Evolutionary conservation across 495 filamentous ascomycete genomes (phyloP).

Genomic region (Neurospora intermedia): DNA sequence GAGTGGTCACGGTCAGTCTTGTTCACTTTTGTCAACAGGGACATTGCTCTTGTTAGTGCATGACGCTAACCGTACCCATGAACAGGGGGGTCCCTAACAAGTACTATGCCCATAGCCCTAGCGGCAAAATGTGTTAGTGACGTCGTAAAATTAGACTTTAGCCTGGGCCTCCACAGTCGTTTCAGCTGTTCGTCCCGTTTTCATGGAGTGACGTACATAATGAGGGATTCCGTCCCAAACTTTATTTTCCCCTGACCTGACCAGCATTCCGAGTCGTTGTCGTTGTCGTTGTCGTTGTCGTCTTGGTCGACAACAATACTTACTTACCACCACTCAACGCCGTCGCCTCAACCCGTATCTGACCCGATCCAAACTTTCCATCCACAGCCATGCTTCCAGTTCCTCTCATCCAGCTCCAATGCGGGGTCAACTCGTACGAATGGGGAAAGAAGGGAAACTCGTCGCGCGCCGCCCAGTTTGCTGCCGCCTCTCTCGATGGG

Average conservation of each 20-base stretch:
- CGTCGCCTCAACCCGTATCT: not conserved
- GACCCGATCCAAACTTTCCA: not conserved
- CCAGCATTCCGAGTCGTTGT: not conserved
- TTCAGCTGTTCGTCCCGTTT: not conserved
- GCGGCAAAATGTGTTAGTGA: not conserved
- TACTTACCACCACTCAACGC: not conserved
- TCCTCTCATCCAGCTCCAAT: conserved; percentile 83
- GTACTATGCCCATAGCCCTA: not conserved
- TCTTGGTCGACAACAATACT: too few species aligned
- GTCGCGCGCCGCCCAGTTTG: conserved; percentile 69
- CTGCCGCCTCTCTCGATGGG: conserved; percentile 56
- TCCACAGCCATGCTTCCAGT: conserved; percentile 34
- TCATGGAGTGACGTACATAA: not conserved
- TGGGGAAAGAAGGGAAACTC: conserved; percentile 89
- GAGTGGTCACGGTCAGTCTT: too few species aligned
- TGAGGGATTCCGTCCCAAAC: not conserved
- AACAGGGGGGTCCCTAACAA: not conserved
- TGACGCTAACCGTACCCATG: not conserved
- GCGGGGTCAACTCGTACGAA: conserved; percentile 96
- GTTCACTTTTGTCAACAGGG: not conserved
- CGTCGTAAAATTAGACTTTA: not conserved
- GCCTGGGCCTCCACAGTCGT: not conserved
- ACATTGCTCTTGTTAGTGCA: not conserved
- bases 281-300: not conserved
- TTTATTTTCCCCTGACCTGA: not conserved